Base-by-base conservation (phyloP, 2,329 filamentous ascomycete species). In the Aspergillus versicolor region DNA sequence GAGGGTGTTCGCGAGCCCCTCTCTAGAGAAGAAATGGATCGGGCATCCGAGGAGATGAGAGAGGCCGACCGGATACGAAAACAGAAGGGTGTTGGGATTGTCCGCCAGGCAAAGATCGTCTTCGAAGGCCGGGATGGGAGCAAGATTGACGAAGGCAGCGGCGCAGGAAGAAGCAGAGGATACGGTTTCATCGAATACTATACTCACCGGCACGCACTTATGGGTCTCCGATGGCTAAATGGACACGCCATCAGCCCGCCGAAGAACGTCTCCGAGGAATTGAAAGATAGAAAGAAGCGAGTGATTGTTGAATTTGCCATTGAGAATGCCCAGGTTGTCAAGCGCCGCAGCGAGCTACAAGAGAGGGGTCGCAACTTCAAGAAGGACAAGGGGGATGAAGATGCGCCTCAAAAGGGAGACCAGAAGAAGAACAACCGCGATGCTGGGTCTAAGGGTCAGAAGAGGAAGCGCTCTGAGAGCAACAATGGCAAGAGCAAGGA, bases 111-210 rank as follows among this genome's bases (percentile, higher is more conserved):
- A 55, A 99, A 97, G 80, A 85, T 99, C 54, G 90, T 97, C 38
- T 97, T 94, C 68, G 94, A 99, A 78, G 90, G 88, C 55, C 84
- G 84, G 37, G 87, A 94, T 65, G 94, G 94, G 45, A 86, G 86
- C 68, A 97, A 97, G 78, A 86, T 96, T 13, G 76, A 82, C 8
- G 92, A 96, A 75, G 82, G 84, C 43, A 86, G 81, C 50, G 91
- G 90, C 7, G 91, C 87, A 6, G 92, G 92, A 46, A 85, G 90
- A 70, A 94, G 90, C 72, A 85, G 93, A 72, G 94, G 94, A 5
- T 99, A 99, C 72, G 94, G 95, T 12, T 99, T 99, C 79, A 89
- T 99, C 64, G 94, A 99, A 77, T 99, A 97, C 76, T 89, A 87
- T 63, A 94, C 90, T 30, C 94, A 99, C 70, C 88, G 94, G 49